phyloP scores from a whole-genome alignment of 495 filamentous ascomycete species.

The Penicillium paradoxum region DNA sequence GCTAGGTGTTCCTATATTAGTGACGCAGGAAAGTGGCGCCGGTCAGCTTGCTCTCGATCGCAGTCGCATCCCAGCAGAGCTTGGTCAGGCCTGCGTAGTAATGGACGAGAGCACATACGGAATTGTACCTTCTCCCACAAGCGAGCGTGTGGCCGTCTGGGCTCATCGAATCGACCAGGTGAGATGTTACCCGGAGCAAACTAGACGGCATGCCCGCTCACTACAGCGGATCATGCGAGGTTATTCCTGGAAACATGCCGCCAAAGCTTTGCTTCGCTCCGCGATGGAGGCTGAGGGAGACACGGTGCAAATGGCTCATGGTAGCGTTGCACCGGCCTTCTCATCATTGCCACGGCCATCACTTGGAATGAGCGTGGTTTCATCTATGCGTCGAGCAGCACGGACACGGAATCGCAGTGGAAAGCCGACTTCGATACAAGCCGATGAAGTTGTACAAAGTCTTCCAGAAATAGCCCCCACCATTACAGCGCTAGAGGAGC shows the following conservation, averaged over 20 bases:
- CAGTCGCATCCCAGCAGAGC: neutral
- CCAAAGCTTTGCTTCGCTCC: neutral
- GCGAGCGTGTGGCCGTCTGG: neutral
- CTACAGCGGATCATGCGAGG: neutral
- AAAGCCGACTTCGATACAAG: neutral
- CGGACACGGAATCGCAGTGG: neutral
- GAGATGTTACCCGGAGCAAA: neutral
- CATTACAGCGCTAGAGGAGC: neutral
- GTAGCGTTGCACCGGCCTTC: neutral
- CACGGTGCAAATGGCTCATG: neutral
- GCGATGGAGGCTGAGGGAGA: neutral
- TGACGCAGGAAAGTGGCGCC: neutral
- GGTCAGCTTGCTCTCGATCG: neutral
- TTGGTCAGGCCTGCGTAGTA: neutral
- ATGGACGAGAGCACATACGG: slow-evolving; percentile 1
- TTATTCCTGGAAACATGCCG: neutral
- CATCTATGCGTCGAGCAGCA: neutral
- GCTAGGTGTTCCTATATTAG: neutral
- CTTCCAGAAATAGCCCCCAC: neutral
- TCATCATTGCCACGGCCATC: neutral
- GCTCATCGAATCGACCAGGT: neutral
- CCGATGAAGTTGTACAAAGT: neutral
- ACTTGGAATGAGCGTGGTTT: neutral
- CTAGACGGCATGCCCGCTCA: neutral
- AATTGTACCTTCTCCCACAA: neutral